Evolutionary conservation across 306 rosid species (phyloP).

Genomic region (Inga leiocalycina): DNA sequence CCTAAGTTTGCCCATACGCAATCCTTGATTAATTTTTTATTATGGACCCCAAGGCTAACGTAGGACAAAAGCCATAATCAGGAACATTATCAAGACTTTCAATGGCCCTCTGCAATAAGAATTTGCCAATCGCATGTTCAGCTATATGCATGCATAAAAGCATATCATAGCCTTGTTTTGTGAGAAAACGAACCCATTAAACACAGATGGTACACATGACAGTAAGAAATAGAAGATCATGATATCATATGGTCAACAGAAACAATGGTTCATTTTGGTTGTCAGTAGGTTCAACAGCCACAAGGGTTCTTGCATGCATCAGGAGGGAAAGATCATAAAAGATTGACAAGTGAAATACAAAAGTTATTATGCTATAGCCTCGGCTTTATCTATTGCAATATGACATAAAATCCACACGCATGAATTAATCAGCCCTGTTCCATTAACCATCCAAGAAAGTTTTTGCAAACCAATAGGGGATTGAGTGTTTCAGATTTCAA

Average conservation of each 20-base stretch:
- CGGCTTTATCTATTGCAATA: neutral
- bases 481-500: neutral
- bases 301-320: constrained; percentile 17
- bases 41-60: no score
- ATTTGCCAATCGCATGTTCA: constrained; percentile 30
- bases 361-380: constrained; percentile 1
- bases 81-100: constrained; percentile 42
- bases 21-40: no score
- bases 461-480: neutral
- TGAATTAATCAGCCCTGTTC: neutral
- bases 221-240: constrained; percentile 22
- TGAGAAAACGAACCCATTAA: neutral
- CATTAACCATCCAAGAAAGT: neutral
- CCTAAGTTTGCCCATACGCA: no score
- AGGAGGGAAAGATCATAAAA: constrained; percentile 11
- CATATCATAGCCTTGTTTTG: constrained; percentile 19
- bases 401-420: constrained; percentile 8
- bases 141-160: constrained; percentile 21
- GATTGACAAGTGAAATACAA: constrained; percentile 21
- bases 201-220: neutral
- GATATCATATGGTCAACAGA: constrained; percentile 21
- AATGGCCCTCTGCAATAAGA: constrained; percentile 60
- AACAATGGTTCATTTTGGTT: neutral
- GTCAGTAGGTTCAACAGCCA: constrained; percentile 11
- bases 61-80: no score